A percentile compares a stretch with the other conserved stretches of the same genome.
Evolutionary conservation across 2,329 filamentous ascomycete species (phyloP).

Genomic region (Meredithiella fracta): DNA sequence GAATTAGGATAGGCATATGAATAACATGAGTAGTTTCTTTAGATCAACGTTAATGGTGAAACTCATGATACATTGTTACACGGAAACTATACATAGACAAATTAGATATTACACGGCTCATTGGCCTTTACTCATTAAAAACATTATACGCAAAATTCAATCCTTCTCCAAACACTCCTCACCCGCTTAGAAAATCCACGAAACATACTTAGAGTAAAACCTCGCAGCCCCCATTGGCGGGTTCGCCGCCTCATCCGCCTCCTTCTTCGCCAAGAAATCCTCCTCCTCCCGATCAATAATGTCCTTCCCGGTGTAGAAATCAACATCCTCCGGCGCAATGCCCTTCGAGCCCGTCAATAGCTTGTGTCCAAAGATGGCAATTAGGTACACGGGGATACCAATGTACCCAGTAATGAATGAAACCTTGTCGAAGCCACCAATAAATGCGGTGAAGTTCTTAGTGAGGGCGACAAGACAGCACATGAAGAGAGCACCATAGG

Average conservation of each 20-base stretch:
- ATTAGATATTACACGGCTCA: background rate
- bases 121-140: background rate
- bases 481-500: constrained; percentile 49
- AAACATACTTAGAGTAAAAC: constrained; percentile 15
- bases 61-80: too few species aligned
- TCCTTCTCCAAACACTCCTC: background rate
- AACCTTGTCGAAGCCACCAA: constrained; percentile 33
- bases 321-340: constrained; percentile 41
- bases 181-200: constrained; percentile 14
- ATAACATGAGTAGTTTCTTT: too few species aligned
- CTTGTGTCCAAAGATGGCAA: constrained; percentile 55
- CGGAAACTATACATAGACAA: too few species aligned
- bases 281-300: constrained; percentile 57
- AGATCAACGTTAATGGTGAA: too few species aligned
- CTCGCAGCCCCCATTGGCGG: constrained; percentile 8
- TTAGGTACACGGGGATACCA: constrained; percentile 59
- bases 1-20: too few species aligned
- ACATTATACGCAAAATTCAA: background rate
- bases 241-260: constrained; percentile 18
- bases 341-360: constrained; percentile 35
- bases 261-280: constrained; percentile 39
- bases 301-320: constrained; percentile 59
- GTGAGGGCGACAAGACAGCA: constrained; percentile 60
- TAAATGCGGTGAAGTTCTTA: constrained; percentile 68
- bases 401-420: constrained; percentile 64